Evolutionary conservation across 441 rosid genomes (phyloP), one percentile per base, ranked within the genome.

Genomic region (Aleurites moluccanus): DNA sequence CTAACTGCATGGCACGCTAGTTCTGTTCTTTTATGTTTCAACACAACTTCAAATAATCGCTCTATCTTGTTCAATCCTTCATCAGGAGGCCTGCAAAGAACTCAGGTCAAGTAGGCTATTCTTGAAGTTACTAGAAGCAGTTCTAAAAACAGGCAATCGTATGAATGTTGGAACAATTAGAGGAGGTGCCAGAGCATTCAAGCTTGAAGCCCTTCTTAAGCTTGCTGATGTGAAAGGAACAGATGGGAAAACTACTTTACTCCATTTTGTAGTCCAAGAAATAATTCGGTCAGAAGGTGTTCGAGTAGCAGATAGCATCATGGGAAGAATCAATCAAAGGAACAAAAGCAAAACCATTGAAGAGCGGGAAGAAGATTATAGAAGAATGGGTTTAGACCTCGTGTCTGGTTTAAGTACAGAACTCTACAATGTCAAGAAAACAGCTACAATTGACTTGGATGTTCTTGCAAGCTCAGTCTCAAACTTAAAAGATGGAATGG

Each of bases 141-240:
- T 95, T 11, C 88, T 95, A 7, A 95, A 95, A 81, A 95, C 98
- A 3, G 98, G 99, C 20, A 95, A 95, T 78, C 78, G 99, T 30
- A 93, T 95, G 99, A 95, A 95, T 64, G 89, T 93, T 5, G 99
- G 99, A 70, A 95, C 99, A 1, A 88, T 93, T 69, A 84, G 99
- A 53, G 99, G 99, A 20, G 99, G 97, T 0, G 99, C 99, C 0
- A 88, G 66, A 85, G 99, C 98, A 27, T 96, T 96, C 87, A 96
- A 93, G 85, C 97, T 96, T 4, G 98, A 92, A 27, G 87, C 98
- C 3, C 90, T 96, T 28, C 98, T 96, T 20, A 96, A 93, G 73
- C 97, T 96, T 35, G 85, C 99, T 18, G 99, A 96, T 70, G 94
- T 96, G 2, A 96, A 96, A 64, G 99, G 99, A 59, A 88, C 95